Evolutionary conservation across 1,139 yeast species (phyloP), one percentile per base, ranked within the genome.

Genomic region (Pichiaceae sp.): DNA sequence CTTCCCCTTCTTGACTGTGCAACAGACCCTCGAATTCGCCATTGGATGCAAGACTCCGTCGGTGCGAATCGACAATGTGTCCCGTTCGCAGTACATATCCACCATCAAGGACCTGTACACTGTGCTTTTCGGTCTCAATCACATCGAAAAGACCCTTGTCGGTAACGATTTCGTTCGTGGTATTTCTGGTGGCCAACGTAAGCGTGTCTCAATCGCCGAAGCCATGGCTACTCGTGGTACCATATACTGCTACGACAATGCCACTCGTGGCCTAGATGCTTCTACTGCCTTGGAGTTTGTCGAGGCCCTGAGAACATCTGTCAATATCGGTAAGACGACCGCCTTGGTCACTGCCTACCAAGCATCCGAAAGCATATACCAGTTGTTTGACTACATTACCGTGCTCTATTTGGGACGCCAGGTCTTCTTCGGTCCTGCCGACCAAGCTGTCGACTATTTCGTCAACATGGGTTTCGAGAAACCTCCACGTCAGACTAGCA

Each of bases 151-250:
- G 53, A 78, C 87, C 21, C 70, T 72, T 46, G 87, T 80, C 25
- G 89, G 89, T 40, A 71, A 75, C 52, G 85, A 80, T 50, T 72
- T 69, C 40, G 71, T 81, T 32, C 70, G 87, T 50, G 91, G 91
- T 57, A 81, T 81, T 27, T 78, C 87, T 31, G 91, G 91, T 50
- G 91, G 91, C 61, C 87, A 81, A 61, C 68, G 91, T 46, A 81
- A 81, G 57, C 76, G 91, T 58, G 89, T 81, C 19, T 78, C 87
- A 4, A 78, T 81, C 48, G 84, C 84, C 15, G 85, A 78, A 53
- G 77, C 73, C 2, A 63, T 76, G 33, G 64, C 75, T n/a, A 64
- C 76, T 19, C 74, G 77, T 17, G 74, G 81, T 16, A 65, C 74
- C 32, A 57, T 78, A 33, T 81, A 72, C 52, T 75, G 82, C 56